phyloP scores from a whole-genome alignment of 345 rosid species.

The Lenwebbia sp. region DNA sequence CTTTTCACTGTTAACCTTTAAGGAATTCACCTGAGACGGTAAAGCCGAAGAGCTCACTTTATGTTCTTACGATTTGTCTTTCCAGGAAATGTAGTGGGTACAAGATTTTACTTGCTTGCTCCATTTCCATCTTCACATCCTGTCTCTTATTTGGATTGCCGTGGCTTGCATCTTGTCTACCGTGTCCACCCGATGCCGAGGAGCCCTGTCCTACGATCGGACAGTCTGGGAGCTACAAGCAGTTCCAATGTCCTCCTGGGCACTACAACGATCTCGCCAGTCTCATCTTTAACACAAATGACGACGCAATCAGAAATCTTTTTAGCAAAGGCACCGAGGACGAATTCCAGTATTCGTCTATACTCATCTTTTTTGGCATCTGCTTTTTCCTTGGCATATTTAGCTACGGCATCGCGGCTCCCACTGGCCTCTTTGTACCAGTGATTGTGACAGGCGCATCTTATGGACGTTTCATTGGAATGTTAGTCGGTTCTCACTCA shows the following conservation, averaged over 20 bases:
- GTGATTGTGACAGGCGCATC: conserved; percentile 86
- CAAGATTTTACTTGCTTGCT: conserved; percentile 55
- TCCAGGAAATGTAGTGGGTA: conserved; percentile 54
- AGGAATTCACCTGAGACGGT: background rate
- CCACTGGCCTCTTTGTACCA: conserved; percentile 83
- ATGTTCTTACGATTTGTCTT: conserved; percentile 2
- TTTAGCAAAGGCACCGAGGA: conserved; percentile 69
- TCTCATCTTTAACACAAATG: conserved; percentile 91
- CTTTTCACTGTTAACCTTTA: background rate
- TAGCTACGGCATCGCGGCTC: conserved; percentile 80
- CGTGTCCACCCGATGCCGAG: conserved; percentile 53
- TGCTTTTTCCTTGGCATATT: conserved; percentile 66
- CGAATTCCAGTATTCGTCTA: conserved; percentile 60
- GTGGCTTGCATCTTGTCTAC: conserved; percentile 67
- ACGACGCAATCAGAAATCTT: conserved; percentile 82
- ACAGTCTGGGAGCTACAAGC: conserved; percentile 81
- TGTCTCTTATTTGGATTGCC: conserved; percentile 91
- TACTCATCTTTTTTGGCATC: conserved; percentile 55
- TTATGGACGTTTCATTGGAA: conserved; percentile 72
- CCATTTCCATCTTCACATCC: conserved; percentile 66
- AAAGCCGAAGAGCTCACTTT: background rate
- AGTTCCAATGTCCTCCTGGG: conserved; percentile 71
- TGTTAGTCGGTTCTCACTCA: conserved; percentile 46
- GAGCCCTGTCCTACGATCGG: conserved; percentile 87
- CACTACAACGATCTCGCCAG: conserved; percentile 90